Evolutionary conservation across 495 filamentous ascomycete species (phyloP).

Genomic region (Talaromyces ruber): DNA sequence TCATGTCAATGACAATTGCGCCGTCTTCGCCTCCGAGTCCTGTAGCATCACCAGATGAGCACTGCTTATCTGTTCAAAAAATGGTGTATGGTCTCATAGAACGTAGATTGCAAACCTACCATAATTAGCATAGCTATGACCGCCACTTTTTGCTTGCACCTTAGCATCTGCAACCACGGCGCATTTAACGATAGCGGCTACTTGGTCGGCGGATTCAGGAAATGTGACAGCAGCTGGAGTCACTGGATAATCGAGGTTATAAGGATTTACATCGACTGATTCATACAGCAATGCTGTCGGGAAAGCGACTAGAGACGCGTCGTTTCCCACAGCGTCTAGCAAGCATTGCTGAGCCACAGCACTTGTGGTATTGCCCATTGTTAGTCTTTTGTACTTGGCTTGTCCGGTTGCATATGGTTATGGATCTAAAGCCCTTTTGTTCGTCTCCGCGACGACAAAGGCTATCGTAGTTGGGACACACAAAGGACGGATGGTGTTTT

Average conservation of each 20-base stretch:
- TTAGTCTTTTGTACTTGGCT: background rate
- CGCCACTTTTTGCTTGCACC: slow-evolving; percentile 58
- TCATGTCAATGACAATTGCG: slow-evolving; percentile 34
- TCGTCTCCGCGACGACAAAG: background rate
- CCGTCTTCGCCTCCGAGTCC: slow-evolving; percentile 39
- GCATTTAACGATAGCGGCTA: slow-evolving; percentile 46
- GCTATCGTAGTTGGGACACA: background rate
- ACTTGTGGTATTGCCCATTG: slow-evolving; percentile 5
- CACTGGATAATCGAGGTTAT: slow-evolving; percentile 51
- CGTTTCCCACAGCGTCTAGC: slow-evolving; percentile 14
- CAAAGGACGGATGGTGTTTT: background rate
- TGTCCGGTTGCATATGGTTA: background rate
- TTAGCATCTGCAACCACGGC: slow-evolving; percentile 40
- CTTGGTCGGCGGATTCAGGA: slow-evolving; percentile 42
- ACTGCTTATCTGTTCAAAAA: slow-evolving; percentile 5
- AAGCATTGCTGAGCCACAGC: slow-evolving; percentile 12
- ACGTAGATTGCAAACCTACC: slow-evolving; percentile 6
- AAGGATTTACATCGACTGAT: slow-evolving; percentile 18
- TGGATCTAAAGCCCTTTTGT: background rate
- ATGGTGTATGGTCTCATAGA: slow-evolving; percentile 5
- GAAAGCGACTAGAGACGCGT: slow-evolving; percentile 14
- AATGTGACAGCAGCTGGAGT: slow-evolving; percentile 50
- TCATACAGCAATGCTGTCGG: slow-evolving; percentile 13
- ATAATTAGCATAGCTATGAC: slow-evolving; percentile 55
- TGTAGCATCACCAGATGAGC: background rate